Percentiles rank a stretch among this genome's conserved stretches.
These are phyloP conservation scores for Saposhnikovia divaricata DNA, from an alignment of 129 eudicot species.

Conservation along the genomic window DNA sequence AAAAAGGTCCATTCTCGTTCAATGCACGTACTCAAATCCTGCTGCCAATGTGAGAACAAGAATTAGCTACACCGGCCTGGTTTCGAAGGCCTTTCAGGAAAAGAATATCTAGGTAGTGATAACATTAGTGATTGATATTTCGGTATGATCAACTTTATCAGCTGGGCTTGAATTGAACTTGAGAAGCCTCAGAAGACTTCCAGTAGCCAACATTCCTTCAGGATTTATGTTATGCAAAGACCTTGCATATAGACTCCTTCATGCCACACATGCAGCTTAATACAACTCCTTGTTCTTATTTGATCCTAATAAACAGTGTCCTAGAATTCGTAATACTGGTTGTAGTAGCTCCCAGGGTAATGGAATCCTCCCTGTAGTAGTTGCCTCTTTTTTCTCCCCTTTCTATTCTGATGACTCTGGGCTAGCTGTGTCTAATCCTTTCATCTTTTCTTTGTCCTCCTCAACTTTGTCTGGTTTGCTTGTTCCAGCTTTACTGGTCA, in stretches of 20 bases:
- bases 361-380: constrained; percentile 36
- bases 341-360: constrained; percentile 88
- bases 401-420: neutral
- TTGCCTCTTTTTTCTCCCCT: neutral
- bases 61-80: neutral
- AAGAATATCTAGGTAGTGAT: constrained; percentile 12
- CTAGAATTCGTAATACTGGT: constrained; percentile 70
- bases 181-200: constrained; percentile 63
- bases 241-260: constrained; percentile 60
- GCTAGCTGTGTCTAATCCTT: neutral
- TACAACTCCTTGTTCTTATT: constrained; percentile 30
- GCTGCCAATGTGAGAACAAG: neutral
- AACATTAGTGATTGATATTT: constrained; percentile 28
- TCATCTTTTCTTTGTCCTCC: neutral
- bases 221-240: constrained; percentile 68
- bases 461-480: neutral
- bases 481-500: neutral
- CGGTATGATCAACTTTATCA: constrained; percentile 53
- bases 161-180: constrained; percentile 13
- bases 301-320: constrained; percentile 72
- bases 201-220: constrained; percentile 66
- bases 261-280: constrained; percentile 55
- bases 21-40: neutral
- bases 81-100: neutral
- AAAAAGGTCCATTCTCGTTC: neutral